phyloP scores from a whole-genome alignment of 441 rosid genomes.

The Populus trichocarpa region DNA sequence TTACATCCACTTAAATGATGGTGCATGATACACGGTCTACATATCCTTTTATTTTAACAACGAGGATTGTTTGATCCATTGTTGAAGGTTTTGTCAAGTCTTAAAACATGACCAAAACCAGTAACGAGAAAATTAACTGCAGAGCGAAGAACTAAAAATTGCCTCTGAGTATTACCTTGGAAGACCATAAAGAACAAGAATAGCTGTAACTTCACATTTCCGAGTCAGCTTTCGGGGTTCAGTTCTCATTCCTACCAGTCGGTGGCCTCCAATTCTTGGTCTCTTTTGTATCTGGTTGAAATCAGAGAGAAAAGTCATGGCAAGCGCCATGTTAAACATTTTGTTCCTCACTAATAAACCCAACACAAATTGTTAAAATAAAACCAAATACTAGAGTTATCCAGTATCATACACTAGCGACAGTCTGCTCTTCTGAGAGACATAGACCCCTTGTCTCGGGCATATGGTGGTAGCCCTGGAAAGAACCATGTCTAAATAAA shows the following conservation, averaged over 20 bases:
- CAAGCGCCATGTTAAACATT: not conserved
- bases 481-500: conserved; percentile 15
- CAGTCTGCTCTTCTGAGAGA: conserved; percentile 92
- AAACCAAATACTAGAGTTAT: conserved; percentile 2
- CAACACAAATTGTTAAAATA: not conserved
- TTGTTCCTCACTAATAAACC: not conserved
- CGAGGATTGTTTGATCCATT: not conserved
- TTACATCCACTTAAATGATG: not conserved
- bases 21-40: not conserved
- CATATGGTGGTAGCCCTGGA: conserved; percentile 86
- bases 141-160: not conserved
- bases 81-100: not conserved
- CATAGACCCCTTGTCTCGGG: conserved; percentile 96
- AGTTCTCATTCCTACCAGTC: conserved; percentile 69
- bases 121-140: not conserved
- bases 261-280: conserved; percentile 63
- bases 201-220: conserved; percentile 91
- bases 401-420: conserved; percentile 62
- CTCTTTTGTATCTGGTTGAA: conserved; percentile 50
- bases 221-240: conserved; percentile 68
- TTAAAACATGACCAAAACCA: not conserved
- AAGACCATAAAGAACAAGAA: conserved; percentile 92
- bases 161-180: conserved; percentile 53
- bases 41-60: not conserved
- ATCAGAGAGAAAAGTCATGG: not conserved